Evolutionary conservation across 2,329 filamentous ascomycete genomes (phyloP).

Genomic region (Botrytis hyacinthi): DNA sequence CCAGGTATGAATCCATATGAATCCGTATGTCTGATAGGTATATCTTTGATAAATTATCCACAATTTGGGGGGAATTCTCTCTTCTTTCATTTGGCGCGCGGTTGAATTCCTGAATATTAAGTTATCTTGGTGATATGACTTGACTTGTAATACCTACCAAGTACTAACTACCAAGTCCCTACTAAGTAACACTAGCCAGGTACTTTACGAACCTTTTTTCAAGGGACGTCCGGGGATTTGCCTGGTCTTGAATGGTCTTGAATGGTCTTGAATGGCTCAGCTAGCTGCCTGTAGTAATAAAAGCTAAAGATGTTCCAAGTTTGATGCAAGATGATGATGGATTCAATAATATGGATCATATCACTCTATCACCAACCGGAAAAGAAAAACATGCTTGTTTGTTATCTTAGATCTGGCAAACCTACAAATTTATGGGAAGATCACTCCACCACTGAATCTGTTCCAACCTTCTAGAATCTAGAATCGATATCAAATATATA

Average conservation of each 20-base stretch:
- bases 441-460: not conserved
- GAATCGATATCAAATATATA: not conserved
- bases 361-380: not conserved
- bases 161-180: no score
- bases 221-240: not conserved
- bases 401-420: not conserved
- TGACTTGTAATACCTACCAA: not conserved
- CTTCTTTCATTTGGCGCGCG: conserved; percentile 1
- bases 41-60: not conserved
- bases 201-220: not conserved
- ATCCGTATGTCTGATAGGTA: not conserved
- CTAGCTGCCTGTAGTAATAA: not conserved
- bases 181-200: not conserved
- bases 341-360: not conserved
- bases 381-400: not conserved
- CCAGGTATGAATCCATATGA: not conserved
- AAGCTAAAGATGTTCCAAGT: not conserved
- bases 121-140: no score
- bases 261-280: not conserved
- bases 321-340: conserved; percentile 7
- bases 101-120: not conserved
- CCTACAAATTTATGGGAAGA: not conserved
- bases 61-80: not conserved
- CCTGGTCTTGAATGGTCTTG: not conserved
- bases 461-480: conserved; percentile 8